Base-by-base conservation (phyloP, 257 asterid genomes). In the Henckelia pumila region DNA sequence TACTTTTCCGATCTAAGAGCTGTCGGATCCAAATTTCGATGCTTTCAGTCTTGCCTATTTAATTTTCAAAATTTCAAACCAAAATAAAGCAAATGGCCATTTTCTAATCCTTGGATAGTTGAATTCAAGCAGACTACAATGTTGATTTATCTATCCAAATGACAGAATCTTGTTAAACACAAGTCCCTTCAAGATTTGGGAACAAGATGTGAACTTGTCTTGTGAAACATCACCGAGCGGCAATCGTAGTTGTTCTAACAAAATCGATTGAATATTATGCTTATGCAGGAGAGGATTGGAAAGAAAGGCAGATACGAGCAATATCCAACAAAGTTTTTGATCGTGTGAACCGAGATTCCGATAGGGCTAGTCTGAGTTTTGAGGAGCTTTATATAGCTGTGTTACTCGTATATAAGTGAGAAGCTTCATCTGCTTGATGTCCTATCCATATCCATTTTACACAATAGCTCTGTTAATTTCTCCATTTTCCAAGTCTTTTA, bases 351-450 rank as follows among this genome's bases (percentile, higher is more conserved):
- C 69, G 66, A 22, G 92, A 84, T 20, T 7, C 77, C 50, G 99
- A 90, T 61, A 75, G 62, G 70, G 72, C 71, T 30, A 84, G 65
- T 61, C 80, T 93, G 71, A 78, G 83, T 35, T 93, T 93, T 73
- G 97, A 90, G 73, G 97, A 93, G 76, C 90, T 93, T 62, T 91
- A 88, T 67, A 90, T 93, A 44, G 89, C 91, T 64, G 95, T 90
- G 76, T 75, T 93, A n/a, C 92, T 93, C 67, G 80, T 93, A 60
- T 93, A 60, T 81, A 90, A 93, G 99, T 90, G 74, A 83, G 87
- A 74, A 66, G 20, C 66, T 66, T 32, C 69, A 24, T 55, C 64
- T 56, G 16, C 59, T 3, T 68, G 23, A 16, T 50, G 20, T 21
- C 20, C 17, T 29, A 23, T 66, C 6, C 11, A 5, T 56, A 50